Percentiles rank a stretch among this genome's conserved stretches.
Conservation (phyloP, 2,329 filamentous ascomycete genomes). For the Sporothrix schenckii region DNA sequence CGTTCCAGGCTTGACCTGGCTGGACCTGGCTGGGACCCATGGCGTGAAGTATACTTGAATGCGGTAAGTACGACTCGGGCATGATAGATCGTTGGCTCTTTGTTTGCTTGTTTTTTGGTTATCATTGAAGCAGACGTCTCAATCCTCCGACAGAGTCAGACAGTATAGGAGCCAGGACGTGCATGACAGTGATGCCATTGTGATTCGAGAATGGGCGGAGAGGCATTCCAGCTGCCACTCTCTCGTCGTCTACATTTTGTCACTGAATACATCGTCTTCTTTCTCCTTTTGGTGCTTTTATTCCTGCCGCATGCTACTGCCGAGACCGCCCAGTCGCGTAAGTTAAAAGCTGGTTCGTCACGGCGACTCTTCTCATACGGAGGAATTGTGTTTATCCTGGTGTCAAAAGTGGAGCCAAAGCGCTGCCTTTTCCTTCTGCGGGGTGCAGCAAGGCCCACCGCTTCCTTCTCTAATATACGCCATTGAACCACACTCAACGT, state of each 20-base stretch:
- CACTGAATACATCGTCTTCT: background rate
- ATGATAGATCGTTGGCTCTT: no score
- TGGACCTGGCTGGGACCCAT: no score
- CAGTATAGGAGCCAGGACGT: background rate
- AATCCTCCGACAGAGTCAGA: background rate
- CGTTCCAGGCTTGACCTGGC: no score
- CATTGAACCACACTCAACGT: background rate
- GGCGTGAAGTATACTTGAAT: no score
- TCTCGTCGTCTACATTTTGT: background rate
- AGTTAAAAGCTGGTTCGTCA: background rate
- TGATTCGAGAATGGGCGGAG: background rate
- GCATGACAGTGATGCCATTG: background rate
- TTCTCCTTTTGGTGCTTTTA: background rate
- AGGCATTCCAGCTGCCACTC: background rate
- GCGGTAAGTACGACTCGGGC: no score
- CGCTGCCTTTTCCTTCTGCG: background rate
- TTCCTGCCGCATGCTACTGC: background rate
- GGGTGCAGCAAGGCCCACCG: slow-evolving; percentile 22
- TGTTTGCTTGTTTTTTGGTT: background rate
- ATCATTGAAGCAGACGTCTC: background rate
- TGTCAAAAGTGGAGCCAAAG: background rate
- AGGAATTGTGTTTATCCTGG: slow-evolving; percentile 12
- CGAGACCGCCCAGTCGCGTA: slow-evolving; percentile 1
- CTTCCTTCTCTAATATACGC: background rate
- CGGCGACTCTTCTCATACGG: background rate